Evolutionary conservation across 2,329 filamentous ascomycete genomes (phyloP).

Genomic region (Pseudopyricularia javanii): DNA sequence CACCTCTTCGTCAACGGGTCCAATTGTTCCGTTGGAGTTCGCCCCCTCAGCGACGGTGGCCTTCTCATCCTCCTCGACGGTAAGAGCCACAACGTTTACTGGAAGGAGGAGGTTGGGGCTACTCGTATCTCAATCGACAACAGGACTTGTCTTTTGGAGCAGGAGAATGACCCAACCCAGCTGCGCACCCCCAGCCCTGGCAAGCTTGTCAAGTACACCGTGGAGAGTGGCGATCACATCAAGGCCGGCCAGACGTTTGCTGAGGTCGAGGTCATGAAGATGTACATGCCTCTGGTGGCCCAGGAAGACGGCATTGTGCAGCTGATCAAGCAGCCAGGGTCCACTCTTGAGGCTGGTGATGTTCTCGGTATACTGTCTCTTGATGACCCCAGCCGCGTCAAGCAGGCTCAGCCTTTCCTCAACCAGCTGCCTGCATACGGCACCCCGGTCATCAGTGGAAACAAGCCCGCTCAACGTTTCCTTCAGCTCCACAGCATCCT

Average conservation of each 20-base stretch:
- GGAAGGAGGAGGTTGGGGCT: conserved; percentile 96
- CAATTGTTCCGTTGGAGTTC: conserved; percentile 85
- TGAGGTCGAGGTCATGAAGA: conserved; percentile 99
- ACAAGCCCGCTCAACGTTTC: conserved; percentile 85
- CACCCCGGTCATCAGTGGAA: conserved; percentile 74
- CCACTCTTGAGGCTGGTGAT: conserved; percentile 94
- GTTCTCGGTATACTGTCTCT: conserved; percentile 95
- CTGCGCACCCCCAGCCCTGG: conserved; percentile 88
- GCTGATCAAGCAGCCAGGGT: conserved; percentile 96
- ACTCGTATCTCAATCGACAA: conserved; percentile 93
- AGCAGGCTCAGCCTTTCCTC: conserved; percentile 89
- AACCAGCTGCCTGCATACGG: conserved; percentile 83
- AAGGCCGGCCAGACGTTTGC: conserved; percentile 86
- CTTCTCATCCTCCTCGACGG: conserved; percentile 82
- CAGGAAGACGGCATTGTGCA: conserved; percentile 94
- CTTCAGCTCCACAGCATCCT: conserved; percentile 65
- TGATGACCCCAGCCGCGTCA: conserved; percentile 90
- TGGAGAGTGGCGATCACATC: conserved; percentile 91
- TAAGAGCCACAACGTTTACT: conserved; percentile 96
- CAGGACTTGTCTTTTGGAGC: conserved; percentile 95
- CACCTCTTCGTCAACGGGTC: conserved; percentile 98
- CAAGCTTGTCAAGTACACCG: conserved; percentile 95
- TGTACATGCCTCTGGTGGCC: conserved; percentile 98
- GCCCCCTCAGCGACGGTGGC: conserved; percentile 86
- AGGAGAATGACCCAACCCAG: conserved; percentile 98